phyloP scores from a whole-genome alignment of 2,329 filamentous ascomycete species.

The Coniochaeta sp. region DNA sequence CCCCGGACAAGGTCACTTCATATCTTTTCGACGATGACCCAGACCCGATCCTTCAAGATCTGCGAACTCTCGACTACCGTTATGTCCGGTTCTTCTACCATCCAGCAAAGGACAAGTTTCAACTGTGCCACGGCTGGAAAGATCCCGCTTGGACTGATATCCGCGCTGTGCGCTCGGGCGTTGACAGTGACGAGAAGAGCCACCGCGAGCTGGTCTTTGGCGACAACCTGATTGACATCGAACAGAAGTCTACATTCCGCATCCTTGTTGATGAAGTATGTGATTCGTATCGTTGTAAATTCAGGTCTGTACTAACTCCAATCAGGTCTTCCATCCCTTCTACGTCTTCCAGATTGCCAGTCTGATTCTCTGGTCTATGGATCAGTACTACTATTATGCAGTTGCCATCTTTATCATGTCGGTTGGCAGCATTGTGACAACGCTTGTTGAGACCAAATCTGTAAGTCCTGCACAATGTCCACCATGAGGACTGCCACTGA shows the following conservation, averaged over 20 bases:
- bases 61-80: conserved; percentile 81
- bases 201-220: conserved; percentile 83
- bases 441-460: conserved; percentile 81
- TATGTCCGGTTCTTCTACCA: conserved; percentile 93
- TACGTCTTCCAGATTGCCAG: conserved; percentile 98
- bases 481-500: conserved; percentile 8
- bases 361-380: conserved; percentile 86
- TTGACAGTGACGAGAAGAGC: conserved; percentile 84
- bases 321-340: conserved; percentile 88
- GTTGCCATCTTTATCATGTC: conserved; percentile 93
- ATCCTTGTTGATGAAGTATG: conserved; percentile 80
- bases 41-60: conserved; percentile 67
- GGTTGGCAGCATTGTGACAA: conserved; percentile 81
- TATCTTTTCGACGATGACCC: conserved; percentile 58
- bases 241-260: conserved; percentile 77
- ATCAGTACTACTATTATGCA: conserved; percentile 97
- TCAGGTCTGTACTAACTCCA: conserved; percentile 11
- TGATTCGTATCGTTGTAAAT: conserved; percentile 2
- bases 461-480: conserved; percentile 31
- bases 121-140: conserved; percentile 85
- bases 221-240: conserved; percentile 83
- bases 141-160: conserved; percentile 84
- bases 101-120: conserved; percentile 80
- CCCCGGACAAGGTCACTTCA: conserved; percentile 51
- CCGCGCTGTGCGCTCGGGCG: conserved; percentile 64